Conservation (phyloP, 225 moss, liverwort and hornwort species). For the Polytrichum commune region DNA sequence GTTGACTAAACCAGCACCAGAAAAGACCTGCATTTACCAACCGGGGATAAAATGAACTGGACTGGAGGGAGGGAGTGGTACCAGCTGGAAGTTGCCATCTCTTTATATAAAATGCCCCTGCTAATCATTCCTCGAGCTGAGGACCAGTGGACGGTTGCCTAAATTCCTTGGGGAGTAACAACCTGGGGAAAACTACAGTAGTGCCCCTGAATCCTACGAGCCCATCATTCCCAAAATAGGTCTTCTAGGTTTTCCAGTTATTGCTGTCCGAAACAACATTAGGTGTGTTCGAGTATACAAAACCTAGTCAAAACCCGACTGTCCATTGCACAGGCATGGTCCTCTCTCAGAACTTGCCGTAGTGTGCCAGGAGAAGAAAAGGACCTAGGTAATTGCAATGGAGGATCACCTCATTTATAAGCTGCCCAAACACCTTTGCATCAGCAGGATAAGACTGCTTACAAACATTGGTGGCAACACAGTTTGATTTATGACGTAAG, state of each 20-base stretch:
- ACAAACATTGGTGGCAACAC: constrained; percentile 12
- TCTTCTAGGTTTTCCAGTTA: not conserved
- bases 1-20: too few species aligned
- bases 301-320: not conserved
- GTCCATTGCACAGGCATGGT: not conserved
- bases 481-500: constrained; percentile 16
- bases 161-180: too few species aligned
- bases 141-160: not conserved
- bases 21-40: too few species aligned
- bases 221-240: not conserved
- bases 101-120: not conserved
- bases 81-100: not conserved
- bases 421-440: constrained; percentile 4
- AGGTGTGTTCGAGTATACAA: not conserved
- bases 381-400: not conserved
- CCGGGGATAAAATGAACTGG: too few species aligned
- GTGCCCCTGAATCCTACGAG: not conserved
- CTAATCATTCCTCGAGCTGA: not conserved
- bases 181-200: not conserved
- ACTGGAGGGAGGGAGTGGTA: too few species aligned
- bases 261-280: not conserved
- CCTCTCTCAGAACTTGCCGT: not conserved
- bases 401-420: not conserved
- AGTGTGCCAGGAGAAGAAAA: not conserved
- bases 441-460: constrained; percentile 10